Conservation (phyloP, 306 rosid genomes). For the Rosa chinensis region DNA sequence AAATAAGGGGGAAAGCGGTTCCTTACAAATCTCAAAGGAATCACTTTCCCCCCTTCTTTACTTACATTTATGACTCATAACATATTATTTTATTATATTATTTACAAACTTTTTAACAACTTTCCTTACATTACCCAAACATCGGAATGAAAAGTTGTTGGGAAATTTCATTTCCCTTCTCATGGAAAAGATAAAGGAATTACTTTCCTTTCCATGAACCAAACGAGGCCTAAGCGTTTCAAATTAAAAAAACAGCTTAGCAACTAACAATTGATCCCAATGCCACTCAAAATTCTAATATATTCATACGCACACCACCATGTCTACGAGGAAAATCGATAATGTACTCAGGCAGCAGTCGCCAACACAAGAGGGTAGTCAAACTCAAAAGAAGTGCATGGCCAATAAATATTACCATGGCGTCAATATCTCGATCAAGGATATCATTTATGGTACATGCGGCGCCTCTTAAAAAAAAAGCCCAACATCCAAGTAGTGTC, state of each 20-base stretch:
- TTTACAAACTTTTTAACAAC: too few species aligned
- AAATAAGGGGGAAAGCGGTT: too few species aligned
- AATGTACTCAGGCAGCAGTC: background rate
- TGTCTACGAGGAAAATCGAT: background rate
- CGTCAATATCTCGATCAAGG: slow-evolving; percentile 81
- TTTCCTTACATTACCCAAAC: too few species aligned
- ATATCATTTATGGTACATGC: slow-evolving; percentile 90
- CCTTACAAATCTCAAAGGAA: too few species aligned
- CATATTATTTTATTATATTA: too few species aligned
- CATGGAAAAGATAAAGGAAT: too few species aligned
- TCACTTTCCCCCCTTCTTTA: too few species aligned
- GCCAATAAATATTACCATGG: slow-evolving; percentile 41
- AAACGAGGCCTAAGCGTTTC: background rate
- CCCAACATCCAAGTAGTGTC: slow-evolving; percentile 73
- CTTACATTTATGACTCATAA: too few species aligned
- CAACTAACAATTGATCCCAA: background rate
- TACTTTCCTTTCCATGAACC: too few species aligned
- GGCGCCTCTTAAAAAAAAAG: slow-evolving; percentile 83
- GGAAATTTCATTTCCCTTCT: too few species aligned
- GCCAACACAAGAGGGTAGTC: background rate
- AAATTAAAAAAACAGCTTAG: background rate
- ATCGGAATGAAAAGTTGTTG: too few species aligned
- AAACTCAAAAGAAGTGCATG: background rate
- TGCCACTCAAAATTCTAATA: background rate
- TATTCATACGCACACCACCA: background rate